These are phyloP conservation scores for Blastobotrys raffinosifermentans DNA, from an alignment of 1,139 yeast genomes.

Conservation along the genomic window DNA sequence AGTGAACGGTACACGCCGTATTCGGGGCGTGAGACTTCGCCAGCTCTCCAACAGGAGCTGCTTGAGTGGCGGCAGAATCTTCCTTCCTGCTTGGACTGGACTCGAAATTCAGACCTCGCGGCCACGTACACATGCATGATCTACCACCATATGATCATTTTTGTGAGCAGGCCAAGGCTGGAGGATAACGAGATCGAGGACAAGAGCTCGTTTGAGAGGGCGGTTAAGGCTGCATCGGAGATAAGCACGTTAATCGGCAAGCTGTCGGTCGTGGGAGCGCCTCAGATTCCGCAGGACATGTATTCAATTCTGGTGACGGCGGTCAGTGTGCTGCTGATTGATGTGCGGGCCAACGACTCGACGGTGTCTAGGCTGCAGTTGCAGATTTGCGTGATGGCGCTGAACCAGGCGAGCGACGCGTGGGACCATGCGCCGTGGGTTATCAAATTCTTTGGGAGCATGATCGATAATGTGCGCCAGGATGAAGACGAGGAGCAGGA, in stretches of 20 bases:
- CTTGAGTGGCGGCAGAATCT: conserved; percentile 9
- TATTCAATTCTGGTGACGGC: conserved; percentile 15
- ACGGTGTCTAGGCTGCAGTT: conserved; percentile 11
- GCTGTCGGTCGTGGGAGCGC: conserved; percentile 8
- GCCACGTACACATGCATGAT: conserved; percentile 11
- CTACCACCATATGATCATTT: conserved; percentile 13
- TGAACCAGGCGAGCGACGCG: conserved; percentile 11
- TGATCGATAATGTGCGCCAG: too few species aligned
- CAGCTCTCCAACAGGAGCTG: conserved; percentile 7
- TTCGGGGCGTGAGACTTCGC: conserved; percentile 12
- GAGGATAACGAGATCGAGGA: conserved; percentile 9
- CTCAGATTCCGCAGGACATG: conserved; percentile 16
- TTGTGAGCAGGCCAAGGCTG: conserved; percentile 12
- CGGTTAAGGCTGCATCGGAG: conserved; percentile 15
- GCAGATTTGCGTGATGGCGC: conserved; percentile 14
- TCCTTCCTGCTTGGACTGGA: conserved; percentile 12
- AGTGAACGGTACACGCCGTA: conserved; percentile 8
- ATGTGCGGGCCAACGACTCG: conserved; percentile 6
- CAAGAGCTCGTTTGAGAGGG: conserved; percentile 10
- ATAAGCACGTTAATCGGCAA: conserved; percentile 14
- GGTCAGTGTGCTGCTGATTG: conserved; percentile 13
- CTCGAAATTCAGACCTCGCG: conserved; percentile 1
- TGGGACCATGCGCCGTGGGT: conserved; percentile 38
- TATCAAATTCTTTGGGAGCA: conserved; percentile 19
- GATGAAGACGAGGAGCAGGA: too few species aligned